These are phyloP conservation scores for Trichosporon asahii DNA, from an alignment of 1,284 basidiomycete genomes.

Conservation along the genomic window DNA sequence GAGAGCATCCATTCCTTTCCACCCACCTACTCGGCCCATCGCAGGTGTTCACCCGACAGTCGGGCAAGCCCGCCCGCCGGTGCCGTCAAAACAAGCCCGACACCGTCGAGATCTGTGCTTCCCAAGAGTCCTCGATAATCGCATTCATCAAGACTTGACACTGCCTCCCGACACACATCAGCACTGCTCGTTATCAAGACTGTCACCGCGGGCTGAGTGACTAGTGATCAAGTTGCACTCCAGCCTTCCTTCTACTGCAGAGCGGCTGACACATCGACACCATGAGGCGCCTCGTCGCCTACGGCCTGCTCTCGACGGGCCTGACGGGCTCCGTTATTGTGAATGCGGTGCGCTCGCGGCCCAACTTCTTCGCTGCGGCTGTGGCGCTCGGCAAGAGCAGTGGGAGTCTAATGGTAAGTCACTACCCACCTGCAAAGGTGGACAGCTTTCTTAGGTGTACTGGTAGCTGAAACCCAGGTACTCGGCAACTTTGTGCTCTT, in stretches of 20 bases:
- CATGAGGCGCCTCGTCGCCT: constrained; percentile 57
- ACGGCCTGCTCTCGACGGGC: constrained; percentile 65
- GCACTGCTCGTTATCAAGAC: too few species aligned
- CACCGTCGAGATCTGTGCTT: too few species aligned
- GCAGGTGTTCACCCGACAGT: background rate
- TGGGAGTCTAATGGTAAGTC: constrained; percentile 75
- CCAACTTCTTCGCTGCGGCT: constrained; percentile 90
- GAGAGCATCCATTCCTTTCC: background rate
- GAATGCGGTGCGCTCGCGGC: constrained; percentile 75
- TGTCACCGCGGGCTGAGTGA: too few species aligned
- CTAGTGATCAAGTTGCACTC: too few species aligned
- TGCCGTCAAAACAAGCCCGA: background rate
- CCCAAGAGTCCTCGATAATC: too few species aligned
- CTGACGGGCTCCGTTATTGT: constrained; percentile 68
- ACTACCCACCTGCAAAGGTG: background rate
- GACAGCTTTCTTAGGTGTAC: background rate
- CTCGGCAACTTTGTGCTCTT: constrained; percentile 88
- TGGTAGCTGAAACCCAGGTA: constrained; percentile 58
- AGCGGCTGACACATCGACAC: background rate
- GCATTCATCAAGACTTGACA: too few species aligned
- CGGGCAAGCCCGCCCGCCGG: background rate
- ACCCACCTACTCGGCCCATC: background rate
- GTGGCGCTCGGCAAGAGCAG: constrained; percentile 91
- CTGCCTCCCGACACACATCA: too few species aligned
- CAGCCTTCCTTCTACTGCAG: too few species aligned